phyloP scores from a whole-genome alignment of 1,284 basidiomycete genomes.

The Papiliotrema nemorosa region DNA sequence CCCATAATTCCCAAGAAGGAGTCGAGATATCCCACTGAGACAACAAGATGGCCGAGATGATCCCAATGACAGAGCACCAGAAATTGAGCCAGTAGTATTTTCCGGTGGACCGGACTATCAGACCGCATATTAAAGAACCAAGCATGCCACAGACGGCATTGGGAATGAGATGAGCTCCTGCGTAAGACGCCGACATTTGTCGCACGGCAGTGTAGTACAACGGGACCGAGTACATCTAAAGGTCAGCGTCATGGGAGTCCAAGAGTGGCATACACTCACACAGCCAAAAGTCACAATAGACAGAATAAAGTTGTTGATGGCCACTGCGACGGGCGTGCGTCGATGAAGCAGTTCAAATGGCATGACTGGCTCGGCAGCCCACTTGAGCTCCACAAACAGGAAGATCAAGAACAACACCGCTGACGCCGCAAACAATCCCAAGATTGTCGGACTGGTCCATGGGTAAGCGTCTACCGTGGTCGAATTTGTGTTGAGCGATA shows the following conservation, averaged over 20 bases:
- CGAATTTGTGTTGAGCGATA: slow-evolving; percentile 66
- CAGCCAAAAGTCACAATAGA: slow-evolving; percentile 69
- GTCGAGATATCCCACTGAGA: slow-evolving; percentile 50
- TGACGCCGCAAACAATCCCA: slow-evolving; percentile 61
- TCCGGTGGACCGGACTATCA: slow-evolving; percentile 77
- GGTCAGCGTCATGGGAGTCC: slow-evolving; percentile 1
- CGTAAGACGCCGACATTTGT: slow-evolving; percentile 64
- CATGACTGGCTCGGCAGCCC: slow-evolving; percentile 77
- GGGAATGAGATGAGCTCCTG: slow-evolving; percentile 80
- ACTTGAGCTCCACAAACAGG: slow-evolving; percentile 66
- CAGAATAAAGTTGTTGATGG: slow-evolving; percentile 66
- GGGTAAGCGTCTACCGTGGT: slow-evolving; percentile 20
- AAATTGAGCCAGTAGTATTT: slow-evolving; percentile 64
- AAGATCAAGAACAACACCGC: slow-evolving; percentile 60
- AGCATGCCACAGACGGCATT: slow-evolving; percentile 77
- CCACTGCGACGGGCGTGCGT: slow-evolving; percentile 70
- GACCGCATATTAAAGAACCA: slow-evolving; percentile 79
- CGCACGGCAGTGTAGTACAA: slow-evolving; percentile 84
- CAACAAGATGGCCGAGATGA: slow-evolving; percentile 28
- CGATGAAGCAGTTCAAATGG: slow-evolving; percentile 67
- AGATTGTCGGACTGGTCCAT: slow-evolving; percentile 69
- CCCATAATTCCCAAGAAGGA: slow-evolving; percentile 56
- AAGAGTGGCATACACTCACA: slow-evolving; percentile 56
- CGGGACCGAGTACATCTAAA: slow-evolving; percentile 77
- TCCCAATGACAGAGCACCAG: slow-evolving; percentile 18